Base-by-base conservation (phyloP, 805 yeast genomes). In the Ascoidea tarda region DNA sequence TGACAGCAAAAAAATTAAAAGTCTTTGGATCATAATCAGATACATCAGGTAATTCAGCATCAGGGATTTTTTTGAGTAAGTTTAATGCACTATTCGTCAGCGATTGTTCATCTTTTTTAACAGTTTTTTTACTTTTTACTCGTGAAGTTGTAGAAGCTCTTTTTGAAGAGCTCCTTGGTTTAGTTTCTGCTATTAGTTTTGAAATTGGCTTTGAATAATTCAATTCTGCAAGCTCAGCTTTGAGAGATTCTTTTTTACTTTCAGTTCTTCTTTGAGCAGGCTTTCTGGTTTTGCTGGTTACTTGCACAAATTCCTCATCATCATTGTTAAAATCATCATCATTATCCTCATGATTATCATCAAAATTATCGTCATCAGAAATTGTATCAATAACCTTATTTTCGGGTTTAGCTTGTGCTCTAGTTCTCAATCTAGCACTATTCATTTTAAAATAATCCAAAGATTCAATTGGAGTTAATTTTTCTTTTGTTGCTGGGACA, bases 11-110 rank as follows among this genome's bases (percentile, higher is more conserved):
- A 62, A 0, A 66, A 59, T 56, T 73, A 72, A 54, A 69, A 64
- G 3, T 80, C 77, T 58, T 78, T 78, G 62, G 79, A 85, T 58
- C 77, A 74, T 60, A 71, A 79, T 55, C 77, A 79, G 60, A 78
- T 74, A 59, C 68, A 31, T 68, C 74, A 6, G 78, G 76, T 6
- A 87, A 73, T 49, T 75, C 83, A 0, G 93, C 90, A 59, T 88
- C 89, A 1, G 90, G 85, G 48, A 90, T 84, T 6, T 72, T 69
- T 5, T 76, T 71, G 33, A 89, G 68, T 2, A 86, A 66, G 2
- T 21, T 21, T 21, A 21, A 21, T 21, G 3, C 28, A 21, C 28
- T 21, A 21, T 21, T 21, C 3, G 28, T 21, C 28, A 21, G 28
- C 28, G 28, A 21, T 21, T 21, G 28, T 21, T 21, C 28, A 21